These are phyloP conservation scores for Fomitopsis pinicola DNA, from an alignment of 1,284 basidiomycete genomes.

Conservation along the genomic window DNA sequence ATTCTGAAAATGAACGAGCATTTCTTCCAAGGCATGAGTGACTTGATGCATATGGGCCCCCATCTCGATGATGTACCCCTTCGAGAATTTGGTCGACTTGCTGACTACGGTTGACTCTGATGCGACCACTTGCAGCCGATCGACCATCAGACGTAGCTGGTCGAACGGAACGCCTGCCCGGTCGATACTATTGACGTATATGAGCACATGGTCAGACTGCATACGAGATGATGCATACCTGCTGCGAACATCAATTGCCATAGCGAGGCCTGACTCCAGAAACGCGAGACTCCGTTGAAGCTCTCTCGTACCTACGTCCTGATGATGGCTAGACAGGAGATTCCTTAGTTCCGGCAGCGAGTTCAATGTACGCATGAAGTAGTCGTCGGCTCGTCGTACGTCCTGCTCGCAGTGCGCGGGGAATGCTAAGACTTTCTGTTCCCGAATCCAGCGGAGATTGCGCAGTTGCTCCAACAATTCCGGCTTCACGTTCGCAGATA, in stretches of 20 bases:
- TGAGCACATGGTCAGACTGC: background rate
- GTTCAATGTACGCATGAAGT: slow-evolving; percentile 70
- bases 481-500: slow-evolving; percentile 71
- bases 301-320: slow-evolving; percentile 83
- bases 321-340: slow-evolving; percentile 68
- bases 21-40: slow-evolving; percentile 38
- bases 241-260: slow-evolving; percentile 47
- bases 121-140: slow-evolving; percentile 17
- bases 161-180: slow-evolving; percentile 8
- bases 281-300: slow-evolving; percentile 77
- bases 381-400: slow-evolving; percentile 49
- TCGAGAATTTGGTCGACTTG: slow-evolving; percentile 24
- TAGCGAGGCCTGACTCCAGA: slow-evolving; percentile 74
- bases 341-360: slow-evolving; percentile 68
- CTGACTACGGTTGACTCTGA: slow-evolving; percentile 18
- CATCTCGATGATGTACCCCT: slow-evolving; percentile 26
- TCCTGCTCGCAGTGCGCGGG: slow-evolving; percentile 7
- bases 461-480: slow-evolving; percentile 65
- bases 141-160: slow-evolving; percentile 8
- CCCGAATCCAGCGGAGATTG: slow-evolving; percentile 63
- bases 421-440: slow-evolving; percentile 47
- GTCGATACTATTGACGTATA: slow-evolving; percentile 4
- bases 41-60: slow-evolving; percentile 33
- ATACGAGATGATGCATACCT: slow-evolving; percentile 33
- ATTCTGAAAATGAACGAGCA: slow-evolving; percentile 15